Conservation (phyloP, 495 filamentous ascomycete species). For the Talaromyces wortmannii region DNA sequence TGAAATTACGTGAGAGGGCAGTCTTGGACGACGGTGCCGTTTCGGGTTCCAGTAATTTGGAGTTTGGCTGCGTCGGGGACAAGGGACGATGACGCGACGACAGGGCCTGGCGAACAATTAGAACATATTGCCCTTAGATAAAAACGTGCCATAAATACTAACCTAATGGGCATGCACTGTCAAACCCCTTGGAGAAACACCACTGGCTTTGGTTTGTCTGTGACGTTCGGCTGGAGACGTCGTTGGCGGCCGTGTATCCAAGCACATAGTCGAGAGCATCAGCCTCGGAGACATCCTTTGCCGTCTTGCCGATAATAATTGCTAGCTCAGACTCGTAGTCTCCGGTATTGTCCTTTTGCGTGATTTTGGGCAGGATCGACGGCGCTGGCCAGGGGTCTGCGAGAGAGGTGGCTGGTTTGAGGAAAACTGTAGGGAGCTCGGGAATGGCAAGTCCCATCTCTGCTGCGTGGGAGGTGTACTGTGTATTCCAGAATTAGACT, state of each 20-base stretch:
- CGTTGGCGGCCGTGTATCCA: conserved; percentile 76
- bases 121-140: no score
- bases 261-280: conserved; percentile 70
- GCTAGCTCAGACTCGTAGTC: conserved; percentile 86
- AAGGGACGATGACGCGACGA: conserved; percentile 44
- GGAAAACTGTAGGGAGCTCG: conserved; percentile 69
- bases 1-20: conserved; percentile 40
- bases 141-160: no score
- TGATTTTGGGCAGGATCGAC: conserved; percentile 58
- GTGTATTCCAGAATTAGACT: background rate
- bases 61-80: conserved; percentile 60
- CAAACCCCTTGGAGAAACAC: conserved; percentile 77
- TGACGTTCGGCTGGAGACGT: conserved; percentile 73
- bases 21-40: conserved; percentile 65
- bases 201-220: conserved; percentile 77
- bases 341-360: conserved; percentile 45
- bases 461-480: conserved; percentile 70
- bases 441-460: conserved; percentile 70
- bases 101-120: conserved; percentile 30
- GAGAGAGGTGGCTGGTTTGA: conserved; percentile 69
- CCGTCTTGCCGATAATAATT: conserved; percentile 64
- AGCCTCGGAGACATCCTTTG: conserved; percentile 58
- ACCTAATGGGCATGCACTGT: conserved; percentile 73
- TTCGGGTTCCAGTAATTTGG: conserved; percentile 58
- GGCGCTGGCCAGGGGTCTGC: conserved; percentile 59